A percentile compares a stretch with the other conserved stretches of the same genome.
These are phyloP conservation scores for Lachnellula occidentalis DNA, from an alignment of 2,329 filamentous ascomycete species.

Conservation along the genomic window DNA sequence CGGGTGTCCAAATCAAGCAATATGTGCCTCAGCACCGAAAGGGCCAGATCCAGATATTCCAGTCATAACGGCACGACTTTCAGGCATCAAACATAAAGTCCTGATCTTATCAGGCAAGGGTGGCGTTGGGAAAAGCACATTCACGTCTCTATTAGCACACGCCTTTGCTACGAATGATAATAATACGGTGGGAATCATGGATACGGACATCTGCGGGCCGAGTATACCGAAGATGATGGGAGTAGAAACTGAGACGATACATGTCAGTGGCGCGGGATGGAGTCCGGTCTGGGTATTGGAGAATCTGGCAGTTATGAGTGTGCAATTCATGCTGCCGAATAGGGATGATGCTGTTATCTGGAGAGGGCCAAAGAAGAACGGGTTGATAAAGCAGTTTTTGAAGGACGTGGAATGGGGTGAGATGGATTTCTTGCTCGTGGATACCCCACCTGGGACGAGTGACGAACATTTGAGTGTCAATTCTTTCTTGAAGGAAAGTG, in stretches of 20 bases:
- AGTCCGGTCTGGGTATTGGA: constrained; percentile 93
- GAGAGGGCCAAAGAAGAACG: constrained; percentile 98
- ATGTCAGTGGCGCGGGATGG: constrained; percentile 85
- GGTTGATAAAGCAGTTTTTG: constrained; percentile 93
- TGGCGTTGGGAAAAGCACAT: constrained; percentile 93
- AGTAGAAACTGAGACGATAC: constrained; percentile 87
- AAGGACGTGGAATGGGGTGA: constrained; percentile 98
- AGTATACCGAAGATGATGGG: constrained; percentile 99
- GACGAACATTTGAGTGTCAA: constrained; percentile 96
- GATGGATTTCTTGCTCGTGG: constrained; percentile 85
- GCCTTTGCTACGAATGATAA: constrained; percentile 79
- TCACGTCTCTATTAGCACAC: constrained; percentile 81
- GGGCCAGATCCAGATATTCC: constrained; percentile 93
- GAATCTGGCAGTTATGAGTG: constrained; percentile 92
- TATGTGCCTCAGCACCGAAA: constrained; percentile 91
- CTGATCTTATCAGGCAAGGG: constrained; percentile 89
- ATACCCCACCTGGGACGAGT: constrained; percentile 90
- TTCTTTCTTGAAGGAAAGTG: constrained; percentile 81
- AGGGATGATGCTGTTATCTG: constrained; percentile 95
- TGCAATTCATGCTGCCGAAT: constrained; percentile 96
- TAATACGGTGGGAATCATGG: constrained; percentile 86
- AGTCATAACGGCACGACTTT: constrained; percentile 76
- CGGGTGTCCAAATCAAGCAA: constrained; percentile 91
- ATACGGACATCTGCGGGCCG: constrained; percentile 95
- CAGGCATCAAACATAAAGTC: constrained; percentile 83